phyloP scores from a whole-genome alignment of 345 rosid genomes.

The Hibiscus syriacus region DNA sequence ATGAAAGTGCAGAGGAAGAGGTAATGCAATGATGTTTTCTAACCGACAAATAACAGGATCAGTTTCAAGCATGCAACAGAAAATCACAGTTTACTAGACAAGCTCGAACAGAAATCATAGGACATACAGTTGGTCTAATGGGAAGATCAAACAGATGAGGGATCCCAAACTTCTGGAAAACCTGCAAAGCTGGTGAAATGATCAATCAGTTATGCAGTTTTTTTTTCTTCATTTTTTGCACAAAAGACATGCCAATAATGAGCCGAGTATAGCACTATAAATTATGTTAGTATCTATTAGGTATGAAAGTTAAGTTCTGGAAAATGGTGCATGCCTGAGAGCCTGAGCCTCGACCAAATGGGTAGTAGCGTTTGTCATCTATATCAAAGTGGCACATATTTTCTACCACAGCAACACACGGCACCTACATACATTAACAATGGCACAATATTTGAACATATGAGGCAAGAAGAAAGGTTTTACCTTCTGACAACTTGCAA shows the following conservation, averaged over 20 bases:
- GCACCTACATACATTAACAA: constrained; percentile 25
- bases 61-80: background rate
- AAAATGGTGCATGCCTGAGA: constrained; percentile 52
- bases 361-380: too few relatives aligned
- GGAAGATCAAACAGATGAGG: constrained; percentile 96
- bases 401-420: too few relatives aligned
- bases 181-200: constrained; percentile 40
- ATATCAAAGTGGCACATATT: too few relatives aligned
- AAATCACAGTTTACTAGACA: background rate
- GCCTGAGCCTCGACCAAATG: constrained; percentile 92
- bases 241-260: constrained; percentile 3
- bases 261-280: background rate
- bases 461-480: background rate
- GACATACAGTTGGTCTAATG: too few relatives aligned
- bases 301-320: constrained; percentile 2
- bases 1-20: background rate
- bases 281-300: constrained; percentile 1
- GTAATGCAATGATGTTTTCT: background rate
- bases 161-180: constrained; percentile 89
- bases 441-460: constrained; percentile 7
- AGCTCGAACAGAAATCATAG: background rate
- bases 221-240: too few relatives aligned
- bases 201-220: constrained; percentile 2
- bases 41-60: background rate
- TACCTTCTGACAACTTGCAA: background rate